Conservation (phyloP, 73 alveolate species). For the Paramecium primaurelia region DNA sequence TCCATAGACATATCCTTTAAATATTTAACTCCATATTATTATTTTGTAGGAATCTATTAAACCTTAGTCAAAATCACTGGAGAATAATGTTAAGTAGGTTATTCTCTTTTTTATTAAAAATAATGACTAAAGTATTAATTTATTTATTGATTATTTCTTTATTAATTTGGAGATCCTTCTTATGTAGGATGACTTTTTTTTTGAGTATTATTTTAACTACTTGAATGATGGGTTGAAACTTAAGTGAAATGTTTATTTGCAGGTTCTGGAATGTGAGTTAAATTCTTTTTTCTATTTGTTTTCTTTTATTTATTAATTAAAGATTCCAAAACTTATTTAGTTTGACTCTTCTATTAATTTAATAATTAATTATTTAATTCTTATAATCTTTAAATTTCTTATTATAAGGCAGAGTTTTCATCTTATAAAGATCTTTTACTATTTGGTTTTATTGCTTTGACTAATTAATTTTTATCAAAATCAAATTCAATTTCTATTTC, state of each 20-base stretch:
- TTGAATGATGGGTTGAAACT: not conserved
- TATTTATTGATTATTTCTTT: not conserved
- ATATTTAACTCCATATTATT: not conserved
- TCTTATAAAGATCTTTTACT: not conserved
- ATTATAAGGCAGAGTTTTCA: not conserved
- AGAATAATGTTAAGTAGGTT: not conserved
- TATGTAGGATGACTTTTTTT: not conserved
- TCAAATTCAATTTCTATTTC: slow-evolving; percentile 7
- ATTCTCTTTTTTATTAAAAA: not conserved
- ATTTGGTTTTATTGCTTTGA: not conserved
- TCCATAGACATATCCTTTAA: not conserved
- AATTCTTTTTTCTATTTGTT: not conserved
- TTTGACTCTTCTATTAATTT: not conserved
- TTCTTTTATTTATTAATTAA: not conserved
- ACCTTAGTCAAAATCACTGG: not conserved
- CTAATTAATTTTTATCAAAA: not conserved
- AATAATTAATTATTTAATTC: not conserved
- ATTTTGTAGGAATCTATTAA: not conserved
- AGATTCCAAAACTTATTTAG: not conserved
- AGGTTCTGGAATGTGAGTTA: slow-evolving; percentile 8
- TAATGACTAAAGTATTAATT: not conserved
- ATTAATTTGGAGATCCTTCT: not conserved
- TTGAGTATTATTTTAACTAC: not conserved
- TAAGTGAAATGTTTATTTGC: not conserved
- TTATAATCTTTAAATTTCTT: not conserved